These are phyloP conservation scores for Neltuma alba DNA, from an alignment of 306 rosid species.

Conservation along the genomic window DNA sequence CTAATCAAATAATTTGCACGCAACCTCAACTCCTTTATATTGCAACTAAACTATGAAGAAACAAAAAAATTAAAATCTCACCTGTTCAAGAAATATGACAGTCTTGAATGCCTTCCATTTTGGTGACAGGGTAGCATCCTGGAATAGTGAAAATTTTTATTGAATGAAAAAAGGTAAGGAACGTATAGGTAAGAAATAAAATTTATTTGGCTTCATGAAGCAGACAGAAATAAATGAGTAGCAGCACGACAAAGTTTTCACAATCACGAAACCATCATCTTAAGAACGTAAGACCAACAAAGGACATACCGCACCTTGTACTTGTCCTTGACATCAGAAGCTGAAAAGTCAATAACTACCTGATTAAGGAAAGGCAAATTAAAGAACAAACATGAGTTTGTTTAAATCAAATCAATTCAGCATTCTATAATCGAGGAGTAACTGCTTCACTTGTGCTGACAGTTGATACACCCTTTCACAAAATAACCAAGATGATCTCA, in stretches of 20 bases:
- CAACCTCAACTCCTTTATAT: background rate
- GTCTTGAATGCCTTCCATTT: conserved; percentile 94
- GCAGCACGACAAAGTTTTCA: conserved; percentile 21
- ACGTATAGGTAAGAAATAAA: background rate
- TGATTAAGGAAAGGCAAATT: background rate
- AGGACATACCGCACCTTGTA: conserved; percentile 57
- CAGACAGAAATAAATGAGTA: conserved; percentile 9
- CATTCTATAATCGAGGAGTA: background rate
- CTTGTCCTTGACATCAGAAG: conserved; percentile 58
- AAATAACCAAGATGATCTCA: background rate
- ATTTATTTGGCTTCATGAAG: background rate
- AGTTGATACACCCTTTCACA: background rate
- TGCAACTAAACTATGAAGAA: conserved; percentile 28
- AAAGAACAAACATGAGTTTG: background rate
- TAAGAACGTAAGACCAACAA: conserved; percentile 7
- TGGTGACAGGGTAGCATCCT: conserved; percentile 83
- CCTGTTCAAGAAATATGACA: conserved; percentile 82
- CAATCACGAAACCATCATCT: conserved; percentile 23
- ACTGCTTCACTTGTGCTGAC: conserved; percentile 22
- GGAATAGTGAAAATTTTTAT: conserved; percentile 39
- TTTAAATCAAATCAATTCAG: background rate
- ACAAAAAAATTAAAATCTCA: conserved; percentile 41
- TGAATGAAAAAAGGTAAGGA: conserved; percentile 2
- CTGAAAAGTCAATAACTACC: conserved; percentile 47
- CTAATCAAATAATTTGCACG: conserved; percentile 16